A percentile compares a stretch with the other conserved stretches of the same genome.
These are phyloP conservation scores for Hygrophorus russula DNA, from an alignment of 768 basidiomycete species.

Conservation along the genomic window DNA sequence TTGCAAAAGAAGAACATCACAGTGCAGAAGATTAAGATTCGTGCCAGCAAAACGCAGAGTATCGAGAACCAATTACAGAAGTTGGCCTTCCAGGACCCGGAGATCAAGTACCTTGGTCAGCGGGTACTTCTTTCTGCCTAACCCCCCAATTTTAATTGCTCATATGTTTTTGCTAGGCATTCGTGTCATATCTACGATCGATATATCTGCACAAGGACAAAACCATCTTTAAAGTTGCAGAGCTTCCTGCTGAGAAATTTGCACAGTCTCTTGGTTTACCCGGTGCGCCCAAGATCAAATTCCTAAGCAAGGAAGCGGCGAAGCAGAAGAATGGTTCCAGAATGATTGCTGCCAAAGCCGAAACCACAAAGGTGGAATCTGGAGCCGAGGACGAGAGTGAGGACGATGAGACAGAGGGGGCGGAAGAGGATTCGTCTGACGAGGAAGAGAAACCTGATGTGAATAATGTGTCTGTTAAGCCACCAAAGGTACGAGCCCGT, in stretches of 20 bases:
- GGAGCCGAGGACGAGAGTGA: constrained; percentile 11
- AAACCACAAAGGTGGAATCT: constrained; percentile 14
- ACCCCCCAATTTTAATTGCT: background rate
- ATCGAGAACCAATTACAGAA: constrained; percentile 86
- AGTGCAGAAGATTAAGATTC: constrained; percentile 77
- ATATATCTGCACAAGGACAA: constrained; percentile 93
- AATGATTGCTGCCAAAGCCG: constrained; percentile 23
- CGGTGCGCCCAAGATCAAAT: constrained; percentile 92
- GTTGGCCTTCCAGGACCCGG: constrained; percentile 88
- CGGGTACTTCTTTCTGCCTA: constrained; percentile 41
- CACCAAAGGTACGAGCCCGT: constrained; percentile 27
- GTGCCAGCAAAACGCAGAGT: constrained; percentile 73
- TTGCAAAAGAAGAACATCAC: constrained; percentile 64
- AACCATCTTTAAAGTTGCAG: constrained; percentile 75
- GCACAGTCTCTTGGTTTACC: constrained; percentile 88
- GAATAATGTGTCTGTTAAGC: constrained; percentile 13
- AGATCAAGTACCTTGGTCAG: constrained; percentile 95
- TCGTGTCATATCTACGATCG: constrained; percentile 92
- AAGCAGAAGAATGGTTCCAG: constrained; percentile 71
- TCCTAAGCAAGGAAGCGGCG: constrained; percentile 54
- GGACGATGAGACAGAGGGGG: constrained; percentile 13
- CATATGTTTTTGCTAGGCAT: constrained; percentile 44
- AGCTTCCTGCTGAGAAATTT: constrained; percentile 73
- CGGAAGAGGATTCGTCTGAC: constrained; percentile 16
- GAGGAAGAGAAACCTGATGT: constrained; percentile 15